Evolutionary conservation across 2,329 filamentous ascomycete genomes (phyloP).

Genomic region (Exophiala calicioides): DNA sequence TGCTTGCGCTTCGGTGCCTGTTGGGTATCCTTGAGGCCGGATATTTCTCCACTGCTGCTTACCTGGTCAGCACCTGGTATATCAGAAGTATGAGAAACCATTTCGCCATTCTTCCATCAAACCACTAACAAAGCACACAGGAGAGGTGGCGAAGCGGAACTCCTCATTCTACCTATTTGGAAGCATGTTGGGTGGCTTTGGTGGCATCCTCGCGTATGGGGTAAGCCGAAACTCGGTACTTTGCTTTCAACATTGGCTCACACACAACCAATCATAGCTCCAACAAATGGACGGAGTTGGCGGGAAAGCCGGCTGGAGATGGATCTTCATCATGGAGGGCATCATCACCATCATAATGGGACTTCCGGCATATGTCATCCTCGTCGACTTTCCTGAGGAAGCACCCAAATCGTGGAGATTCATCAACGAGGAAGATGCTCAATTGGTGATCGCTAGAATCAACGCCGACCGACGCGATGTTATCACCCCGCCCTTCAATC

Average conservation of each 20-base stretch:
- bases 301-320: constrained; percentile 30
- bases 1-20: no score
- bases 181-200: constrained; percentile 20
- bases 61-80: constrained; percentile 26
- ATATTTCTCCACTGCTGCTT: constrained; percentile 4
- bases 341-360: constrained; percentile 32
- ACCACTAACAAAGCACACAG: constrained; percentile 9
- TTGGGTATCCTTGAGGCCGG: neutral
- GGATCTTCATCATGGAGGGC: constrained; percentile 32
- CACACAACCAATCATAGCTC: neutral
- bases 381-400: constrained; percentile 38
- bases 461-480: constrained; percentile 58
- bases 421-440: constrained; percentile 32
- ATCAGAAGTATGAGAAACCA: constrained; percentile 24
- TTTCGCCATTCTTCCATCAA: constrained; percentile 3
- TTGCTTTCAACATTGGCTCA: no score
- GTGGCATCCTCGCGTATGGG: constrained; percentile 26
- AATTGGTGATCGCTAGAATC: constrained; percentile 46
- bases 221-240: constrained; percentile 27
- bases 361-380: constrained; percentile 32
- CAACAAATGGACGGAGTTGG: constrained; percentile 32
- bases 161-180: constrained; percentile 25
- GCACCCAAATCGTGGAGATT: constrained; percentile 30
- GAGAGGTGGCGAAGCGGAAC: no score
- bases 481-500: constrained; percentile 48